Conservation (phyloP, 805 yeast genomes). For the Scheffersomyces stipitis region DNA sequence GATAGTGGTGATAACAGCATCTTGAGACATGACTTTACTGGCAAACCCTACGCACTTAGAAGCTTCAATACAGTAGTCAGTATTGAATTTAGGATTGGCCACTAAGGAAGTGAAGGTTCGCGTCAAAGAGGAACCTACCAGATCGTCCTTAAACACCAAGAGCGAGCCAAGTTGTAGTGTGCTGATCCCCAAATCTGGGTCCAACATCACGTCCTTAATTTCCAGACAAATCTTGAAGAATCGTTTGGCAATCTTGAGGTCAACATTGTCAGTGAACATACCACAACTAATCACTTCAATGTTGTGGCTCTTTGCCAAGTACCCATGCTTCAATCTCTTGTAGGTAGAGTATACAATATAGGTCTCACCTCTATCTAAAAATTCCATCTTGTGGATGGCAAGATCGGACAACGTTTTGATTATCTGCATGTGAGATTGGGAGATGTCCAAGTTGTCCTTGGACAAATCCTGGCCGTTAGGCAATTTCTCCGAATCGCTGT, state of each 20-base stretch:
- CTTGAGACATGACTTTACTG: constrained; percentile 69
- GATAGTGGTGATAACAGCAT: constrained; percentile 77
- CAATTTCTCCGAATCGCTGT: background rate
- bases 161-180: constrained; percentile 58
- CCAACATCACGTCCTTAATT: constrained; percentile 52
- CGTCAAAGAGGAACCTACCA: constrained; percentile 39
- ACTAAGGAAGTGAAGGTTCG: constrained; percentile 52
- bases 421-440: constrained; percentile 23
- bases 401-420: constrained; percentile 29
- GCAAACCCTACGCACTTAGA: constrained; percentile 66
- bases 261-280: constrained; percentile 44
- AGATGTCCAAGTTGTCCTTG: constrained; percentile 16
- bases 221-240: constrained; percentile 53
- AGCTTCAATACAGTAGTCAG: constrained; percentile 48
- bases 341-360: constrained; percentile 54
- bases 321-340: constrained; percentile 49
- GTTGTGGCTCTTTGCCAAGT: constrained; percentile 52
- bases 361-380: constrained; percentile 57
- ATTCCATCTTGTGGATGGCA: constrained; percentile 40
- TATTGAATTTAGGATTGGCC: constrained; percentile 51
- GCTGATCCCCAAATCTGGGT: constrained; percentile 49
- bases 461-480: constrained; percentile 2
- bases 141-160: constrained; percentile 43
- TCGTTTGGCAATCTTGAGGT: constrained; percentile 41
- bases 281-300: constrained; percentile 65